Base-by-base conservation (phyloP, 169 alveolate genomes). In the Cystoisospora suis region DNA sequence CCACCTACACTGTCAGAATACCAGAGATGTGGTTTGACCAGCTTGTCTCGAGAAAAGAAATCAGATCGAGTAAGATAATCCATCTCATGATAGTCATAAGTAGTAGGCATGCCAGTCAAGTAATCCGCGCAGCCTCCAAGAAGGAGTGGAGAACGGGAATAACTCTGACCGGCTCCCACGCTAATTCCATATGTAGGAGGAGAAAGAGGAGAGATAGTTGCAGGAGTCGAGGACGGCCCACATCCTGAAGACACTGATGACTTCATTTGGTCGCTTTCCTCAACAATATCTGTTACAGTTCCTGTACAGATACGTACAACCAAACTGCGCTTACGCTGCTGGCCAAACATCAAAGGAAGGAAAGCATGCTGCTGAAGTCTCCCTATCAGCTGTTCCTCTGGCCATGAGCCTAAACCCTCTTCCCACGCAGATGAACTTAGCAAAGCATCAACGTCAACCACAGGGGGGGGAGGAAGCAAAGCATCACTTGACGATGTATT, bases 311-410 rank as follows among this genome's bases (percentile, higher is more conserved):
- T 20, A 2, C 83, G 83, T 17, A 72, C 42, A 38, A 72, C 83
- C 15, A 72, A 34, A 17, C 83, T 36, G 3, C 83, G 15, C 83
- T 72, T 72, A 4, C 83, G 83, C 23, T 72, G 83, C 3, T 72
- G 83, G 3, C 83, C 83, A 40, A 72, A 72, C 83, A 72, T 40
- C 42, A 72, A 56, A 6, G 83, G 83, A 23, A 72, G 34, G 56
- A 72, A 6, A 12, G 83, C 83, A 34, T 72, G 83, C 56, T 72
- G 83, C 53, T 36, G 15, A 20, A 72, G 83, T 34, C 56, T 32
- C 32, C 4, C 32, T 53, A 72, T 15, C 47, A 40, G n/a, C 17
- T 40, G 53, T 38, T 72, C 83, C 32, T 72, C 83, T 36, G 83
- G 56, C 83, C 83, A 72, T 46, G 38, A 0, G 38, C 56, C 2